Base-by-base conservation (phyloP, 1,284 basidiomycete genomes). In the Macrocystidia cucumis region DNA sequence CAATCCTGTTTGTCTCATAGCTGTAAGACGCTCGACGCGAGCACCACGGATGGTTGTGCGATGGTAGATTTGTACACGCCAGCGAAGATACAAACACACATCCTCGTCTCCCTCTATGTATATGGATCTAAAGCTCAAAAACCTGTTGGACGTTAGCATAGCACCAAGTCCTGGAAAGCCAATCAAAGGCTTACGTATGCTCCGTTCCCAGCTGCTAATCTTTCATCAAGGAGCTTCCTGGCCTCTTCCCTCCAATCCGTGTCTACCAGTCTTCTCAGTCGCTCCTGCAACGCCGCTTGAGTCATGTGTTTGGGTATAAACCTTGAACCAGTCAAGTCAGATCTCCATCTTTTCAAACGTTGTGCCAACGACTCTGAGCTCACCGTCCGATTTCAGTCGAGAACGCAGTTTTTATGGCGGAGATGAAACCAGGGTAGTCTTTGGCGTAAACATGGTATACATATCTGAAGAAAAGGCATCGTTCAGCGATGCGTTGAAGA, bases 291-390 rank as follows among this genome's bases (percentile, higher is more conserved):
- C 3, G 46, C 41, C 6, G 25, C 22, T 32, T 48, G 41, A 20
- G 45, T 45, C 49, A 52, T 50, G 39, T 50, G 40, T 1, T 37
- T 31, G 16, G 49, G 51, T 5, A 51, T 49, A 35, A 49, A 51
- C 14, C 46, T 48, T n/a, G n/a, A n/a, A 7, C 16, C 25, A 14
- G 11, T 7, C n/a, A 24, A 11, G 11, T 29, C 14, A 32, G 12
- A 4, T 11, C 26, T 29, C 8, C 12, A 5, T 24, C 11, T 14
- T 2, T 5, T 12, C 11, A 12, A 20, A 7, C 11, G 12, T 18
- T 9, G 21, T 20, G 9, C 23, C 5, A 13, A 19, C 17, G 14
- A 13, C 12, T n/a, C 9, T 14, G 23, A 9, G 17, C 29, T 1
- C 22, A 43, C 50, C 48, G 44, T 9, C 37, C 38, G 22, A 52